Base-by-base conservation (phyloP, 345 rosid species). In the Citrus sp. region DNA sequence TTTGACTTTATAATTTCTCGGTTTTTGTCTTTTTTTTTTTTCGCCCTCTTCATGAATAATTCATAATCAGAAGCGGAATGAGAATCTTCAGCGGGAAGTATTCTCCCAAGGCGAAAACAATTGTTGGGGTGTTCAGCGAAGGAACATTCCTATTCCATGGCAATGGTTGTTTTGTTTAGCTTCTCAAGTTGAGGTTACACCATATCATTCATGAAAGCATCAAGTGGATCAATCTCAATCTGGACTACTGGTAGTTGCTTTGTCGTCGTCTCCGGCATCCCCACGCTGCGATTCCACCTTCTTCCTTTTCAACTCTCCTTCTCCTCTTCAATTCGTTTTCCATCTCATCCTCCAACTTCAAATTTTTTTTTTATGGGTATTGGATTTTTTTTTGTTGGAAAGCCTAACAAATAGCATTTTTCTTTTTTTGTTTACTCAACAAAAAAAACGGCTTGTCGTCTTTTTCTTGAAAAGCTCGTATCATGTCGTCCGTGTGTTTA, bases 1-100 rank as follows among this genome's bases (percentile, higher is more conserved):
- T 95, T 80, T 95, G 98, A 80, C 84, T 97, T 88, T 95, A 93
- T 38, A 97, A 92, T 90, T 95, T 95, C 91, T 37, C 40, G 40
- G 40, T 37, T 1, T 38, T 38, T 38, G 40, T 38, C 40, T 7
- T 0, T 38, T 1, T 7, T 6, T 37, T 37, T 37, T 37, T 95
- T 93, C 75, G 94, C 99, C 85, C 98, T 89, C 89, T 92, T 95
- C 86, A 95, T 93, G 81, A 95, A 95, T 87, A 93, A 97, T n/a
- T 92, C 93, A 82, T 89, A 84, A 81, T 95, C 98, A 55, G 97
- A 89, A 81, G 35, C 35, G 1, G 35, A 34, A 34, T 34, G 35
- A 34, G 35, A 34, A 34, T 34, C 35, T 34, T 34, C 35, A 1
- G 6, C 35, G 35, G 35, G 6, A 34, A 34, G 35, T 34, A 34